Evolutionary conservation across 2,329 filamentous ascomycete species (phyloP).

Genomic region (Dactylonectria estremocensis): DNA sequence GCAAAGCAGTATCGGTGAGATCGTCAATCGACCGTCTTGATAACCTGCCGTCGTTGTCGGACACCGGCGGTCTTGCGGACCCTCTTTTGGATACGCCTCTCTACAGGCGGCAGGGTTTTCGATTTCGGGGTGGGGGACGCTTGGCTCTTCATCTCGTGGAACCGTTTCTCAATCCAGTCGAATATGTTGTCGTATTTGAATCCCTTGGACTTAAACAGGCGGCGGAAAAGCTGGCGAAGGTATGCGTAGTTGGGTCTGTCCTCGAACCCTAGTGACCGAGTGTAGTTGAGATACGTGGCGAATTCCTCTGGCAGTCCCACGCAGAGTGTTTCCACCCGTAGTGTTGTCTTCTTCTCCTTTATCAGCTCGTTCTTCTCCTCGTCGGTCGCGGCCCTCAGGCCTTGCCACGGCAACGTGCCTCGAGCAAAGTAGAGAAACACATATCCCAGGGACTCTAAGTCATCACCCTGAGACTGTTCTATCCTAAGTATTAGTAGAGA

Average conservation of each 20-base stretch:
- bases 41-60: too few relatives aligned
- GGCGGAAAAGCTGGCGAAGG: slow-evolving; percentile 82
- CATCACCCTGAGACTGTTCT: slow-evolving; percentile 82
- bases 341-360: slow-evolving; percentile 55
- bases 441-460: slow-evolving; percentile 83
- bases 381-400: slow-evolving; percentile 79
- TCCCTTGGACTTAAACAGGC: slow-evolving; percentile 78
- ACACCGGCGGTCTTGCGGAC: too few relatives aligned
- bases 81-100: too few relatives aligned
- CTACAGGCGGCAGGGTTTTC: too few relatives aligned
- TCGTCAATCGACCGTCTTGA: too few relatives aligned
- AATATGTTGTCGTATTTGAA: slow-evolving; percentile 86
- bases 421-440: slow-evolving; percentile 84
- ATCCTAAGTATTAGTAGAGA: slow-evolving; percentile 7
- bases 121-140: too few relatives aligned
- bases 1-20: too few relatives aligned
- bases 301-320: slow-evolving; percentile 83
- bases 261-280: slow-evolving; percentile 79
- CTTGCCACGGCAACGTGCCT: slow-evolving; percentile 82
- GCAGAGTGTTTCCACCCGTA: slow-evolving; percentile 79
- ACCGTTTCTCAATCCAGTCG: slow-evolving; percentile 73
- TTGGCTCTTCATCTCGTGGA: slow-evolving; percentile 30
- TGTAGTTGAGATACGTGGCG: slow-evolving; percentile 83
- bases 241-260: slow-evolving; percentile 85
- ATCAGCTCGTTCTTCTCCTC: slow-evolving; percentile 72